Conservation (phyloP, 148 eudicot genomes). For the Arbutus unedo region DNA sequence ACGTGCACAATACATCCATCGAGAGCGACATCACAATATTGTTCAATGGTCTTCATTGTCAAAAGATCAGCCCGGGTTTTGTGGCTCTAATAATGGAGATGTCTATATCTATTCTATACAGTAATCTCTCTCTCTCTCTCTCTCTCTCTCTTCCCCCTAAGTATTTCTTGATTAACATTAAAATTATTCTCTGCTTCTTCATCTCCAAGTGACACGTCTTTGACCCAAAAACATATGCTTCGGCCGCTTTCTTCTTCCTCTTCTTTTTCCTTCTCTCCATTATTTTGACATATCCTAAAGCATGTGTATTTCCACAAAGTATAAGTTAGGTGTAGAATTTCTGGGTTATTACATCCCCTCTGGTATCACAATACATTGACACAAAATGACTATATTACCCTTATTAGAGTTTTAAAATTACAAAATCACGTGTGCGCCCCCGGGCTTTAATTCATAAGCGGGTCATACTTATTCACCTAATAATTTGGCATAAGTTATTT, state of each 20-base stretch:
- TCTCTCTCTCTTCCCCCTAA: background rate
- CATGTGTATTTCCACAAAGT: slow-evolving; percentile 19
- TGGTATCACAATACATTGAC: background rate
- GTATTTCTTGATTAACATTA: background rate
- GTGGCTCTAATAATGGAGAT: background rate
- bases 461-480: no score
- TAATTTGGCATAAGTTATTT: no score
- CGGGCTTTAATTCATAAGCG: no score
- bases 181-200: background rate
- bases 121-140: slow-evolving; percentile 11
- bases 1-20: no score
- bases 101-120: background rate
- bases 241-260: background rate
- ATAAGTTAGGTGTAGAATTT: slow-evolving; percentile 12
- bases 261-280: background rate
- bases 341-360: background rate
- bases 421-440: no score
- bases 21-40: background rate
- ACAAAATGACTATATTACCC: background rate
- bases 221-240: slow-evolving; percentile 30
- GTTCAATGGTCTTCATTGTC: background rate
- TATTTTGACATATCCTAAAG: slow-evolving; percentile 15
- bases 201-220: slow-evolving; percentile 24
- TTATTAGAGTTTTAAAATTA: no score
- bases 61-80: slow-evolving; percentile 13